phyloP scores from a whole-genome alignment of 2,329 filamentous ascomycete species.

The Thermoascus crustaceus region DNA sequence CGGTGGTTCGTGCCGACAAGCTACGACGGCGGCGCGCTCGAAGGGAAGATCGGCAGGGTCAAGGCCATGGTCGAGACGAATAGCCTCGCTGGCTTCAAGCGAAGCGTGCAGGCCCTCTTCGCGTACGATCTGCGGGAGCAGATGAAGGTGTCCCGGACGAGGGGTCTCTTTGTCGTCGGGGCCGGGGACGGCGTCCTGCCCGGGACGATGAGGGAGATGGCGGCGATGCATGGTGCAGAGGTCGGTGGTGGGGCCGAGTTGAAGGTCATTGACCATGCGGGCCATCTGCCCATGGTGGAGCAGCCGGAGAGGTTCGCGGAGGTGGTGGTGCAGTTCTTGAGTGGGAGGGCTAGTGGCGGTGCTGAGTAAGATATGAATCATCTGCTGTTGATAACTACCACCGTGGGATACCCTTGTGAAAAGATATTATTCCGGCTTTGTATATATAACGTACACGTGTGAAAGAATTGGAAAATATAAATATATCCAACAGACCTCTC shows the following conservation, averaged over 20 bases:
- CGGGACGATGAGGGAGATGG: constrained; percentile 72
- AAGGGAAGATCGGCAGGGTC: constrained; percentile 51
- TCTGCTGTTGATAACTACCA: too few species aligned
- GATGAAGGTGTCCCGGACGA: constrained; percentile 24
- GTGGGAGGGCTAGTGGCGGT: too few species aligned
- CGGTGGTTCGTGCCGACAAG: constrained; percentile 62
- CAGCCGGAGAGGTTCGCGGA: constrained; percentile 59
- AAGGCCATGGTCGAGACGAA: constrained; percentile 63
- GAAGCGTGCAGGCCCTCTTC: constrained; percentile 59
- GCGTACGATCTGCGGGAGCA: constrained; percentile 44
- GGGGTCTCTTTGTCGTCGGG: constrained; percentile 62
- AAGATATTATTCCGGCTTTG: too few species aligned
- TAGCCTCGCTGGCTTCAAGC: constrained; percentile 65
- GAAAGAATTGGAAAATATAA: too few species aligned
- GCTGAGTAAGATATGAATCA: too few species aligned
- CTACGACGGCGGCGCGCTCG: constrained; percentile 46
- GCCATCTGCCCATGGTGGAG: constrained; percentile 81
- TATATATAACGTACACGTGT: too few species aligned
- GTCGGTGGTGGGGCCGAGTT: constrained; percentile 53
- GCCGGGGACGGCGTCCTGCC: constrained; percentile 66
- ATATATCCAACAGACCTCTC: too few species aligned
- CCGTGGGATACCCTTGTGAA: too few species aligned
- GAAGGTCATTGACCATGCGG: constrained; percentile 59
- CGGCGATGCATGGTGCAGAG: constrained; percentile 47
- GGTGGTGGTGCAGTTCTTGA: constrained; percentile 52